Conservation (phyloP, 768 basidiomycete genomes). For the Lactarius evosmus region DNA sequence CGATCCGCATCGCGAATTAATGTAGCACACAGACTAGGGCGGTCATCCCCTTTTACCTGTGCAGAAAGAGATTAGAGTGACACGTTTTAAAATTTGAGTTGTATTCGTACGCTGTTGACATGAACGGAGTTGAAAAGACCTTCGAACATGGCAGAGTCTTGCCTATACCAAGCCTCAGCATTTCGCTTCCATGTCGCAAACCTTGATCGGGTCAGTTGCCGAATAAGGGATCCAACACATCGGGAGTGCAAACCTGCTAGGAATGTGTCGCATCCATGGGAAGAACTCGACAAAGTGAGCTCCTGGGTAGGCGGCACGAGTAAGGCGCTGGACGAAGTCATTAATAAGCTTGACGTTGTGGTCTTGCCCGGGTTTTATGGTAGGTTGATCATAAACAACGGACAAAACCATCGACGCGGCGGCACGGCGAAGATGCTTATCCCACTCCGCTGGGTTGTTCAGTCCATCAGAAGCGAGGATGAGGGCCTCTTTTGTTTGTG, state of each 20-base stretch:
- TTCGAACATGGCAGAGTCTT: constrained; percentile 24
- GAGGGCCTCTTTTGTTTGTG: constrained; percentile 36
- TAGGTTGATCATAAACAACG: constrained; percentile 30
- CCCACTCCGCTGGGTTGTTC: constrained; percentile 33
- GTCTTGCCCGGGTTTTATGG: constrained; percentile 26
- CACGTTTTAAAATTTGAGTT: not conserved
- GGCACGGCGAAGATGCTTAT: constrained; percentile 33
- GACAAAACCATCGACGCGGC: constrained; percentile 35
- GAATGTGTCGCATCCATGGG: constrained; percentile 26
- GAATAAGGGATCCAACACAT: not conserved
- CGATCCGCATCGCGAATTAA: constrained; percentile 17
- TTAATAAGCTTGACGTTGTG: constrained; percentile 29
- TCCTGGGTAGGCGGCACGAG: constrained; percentile 38
- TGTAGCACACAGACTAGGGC: constrained; percentile 21
- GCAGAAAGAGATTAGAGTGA: not conserved
- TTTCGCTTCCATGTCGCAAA: constrained; percentile 25
- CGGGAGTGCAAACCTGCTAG: constrained; percentile 16
- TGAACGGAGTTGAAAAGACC: constrained; percentile 18
- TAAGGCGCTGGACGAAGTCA: constrained; percentile 32
- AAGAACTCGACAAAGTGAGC: constrained; percentile 30
- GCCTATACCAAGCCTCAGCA: constrained; percentile 16
- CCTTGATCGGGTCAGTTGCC: constrained; percentile 9
- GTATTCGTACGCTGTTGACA: constrained; percentile 5
- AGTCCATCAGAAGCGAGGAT: constrained; percentile 34
- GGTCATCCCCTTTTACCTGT: constrained; percentile 21